Percentiles rank a stretch among this genome's conserved stretches.
phyloP scores from a whole-genome alignment of 2,329 filamentous ascomycete species.

The Beauveria scarabaeidicola region DNA sequence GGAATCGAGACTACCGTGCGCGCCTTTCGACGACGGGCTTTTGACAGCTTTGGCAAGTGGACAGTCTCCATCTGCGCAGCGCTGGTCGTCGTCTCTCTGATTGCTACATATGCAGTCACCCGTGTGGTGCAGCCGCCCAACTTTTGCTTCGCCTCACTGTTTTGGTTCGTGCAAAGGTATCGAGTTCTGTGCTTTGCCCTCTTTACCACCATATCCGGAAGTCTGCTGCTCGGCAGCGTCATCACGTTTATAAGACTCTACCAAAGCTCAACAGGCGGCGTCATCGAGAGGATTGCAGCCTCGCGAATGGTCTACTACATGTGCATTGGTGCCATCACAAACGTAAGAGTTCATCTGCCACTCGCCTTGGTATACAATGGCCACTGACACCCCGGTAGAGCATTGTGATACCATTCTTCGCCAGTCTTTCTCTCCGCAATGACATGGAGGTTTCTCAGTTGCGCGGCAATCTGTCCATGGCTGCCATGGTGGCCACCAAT shows the following conservation, averaged over 20 bases:
- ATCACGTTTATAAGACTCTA: conserved; percentile 50
- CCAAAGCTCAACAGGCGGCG: conserved; percentile 44
- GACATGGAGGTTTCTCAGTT: conserved; percentile 27
- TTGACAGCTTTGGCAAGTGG: conserved; percentile 52
- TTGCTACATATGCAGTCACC: conserved; percentile 52
- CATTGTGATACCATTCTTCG: conserved; percentile 57
- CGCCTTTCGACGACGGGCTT: conserved; percentile 45
- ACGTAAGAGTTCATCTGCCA: conserved; percentile 35
- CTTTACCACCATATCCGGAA: conserved; percentile 39
- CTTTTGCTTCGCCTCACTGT: conserved; percentile 57
- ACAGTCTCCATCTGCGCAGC: conserved; percentile 48
- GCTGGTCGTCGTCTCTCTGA: conserved; percentile 39
- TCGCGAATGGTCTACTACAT: conserved; percentile 65
- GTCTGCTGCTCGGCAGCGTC: conserved; percentile 41
- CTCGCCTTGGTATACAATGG: too few relatives aligned
- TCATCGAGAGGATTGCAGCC: conserved; percentile 52
- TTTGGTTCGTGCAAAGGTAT: conserved; percentile 58
- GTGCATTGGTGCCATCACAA: conserved; percentile 45
- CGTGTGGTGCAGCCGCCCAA: conserved; percentile 46
- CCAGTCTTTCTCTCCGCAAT: conserved; percentile 41
- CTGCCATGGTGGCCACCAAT: conserved; percentile 58
- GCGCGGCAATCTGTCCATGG: conserved; percentile 46
- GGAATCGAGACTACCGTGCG: conserved; percentile 52
- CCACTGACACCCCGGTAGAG: conserved; percentile 35
- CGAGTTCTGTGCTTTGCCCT: conserved; percentile 48